phyloP scores from a whole-genome alignment of 2,329 filamentous ascomycete species.

The Fusarium transvaalense region DNA sequence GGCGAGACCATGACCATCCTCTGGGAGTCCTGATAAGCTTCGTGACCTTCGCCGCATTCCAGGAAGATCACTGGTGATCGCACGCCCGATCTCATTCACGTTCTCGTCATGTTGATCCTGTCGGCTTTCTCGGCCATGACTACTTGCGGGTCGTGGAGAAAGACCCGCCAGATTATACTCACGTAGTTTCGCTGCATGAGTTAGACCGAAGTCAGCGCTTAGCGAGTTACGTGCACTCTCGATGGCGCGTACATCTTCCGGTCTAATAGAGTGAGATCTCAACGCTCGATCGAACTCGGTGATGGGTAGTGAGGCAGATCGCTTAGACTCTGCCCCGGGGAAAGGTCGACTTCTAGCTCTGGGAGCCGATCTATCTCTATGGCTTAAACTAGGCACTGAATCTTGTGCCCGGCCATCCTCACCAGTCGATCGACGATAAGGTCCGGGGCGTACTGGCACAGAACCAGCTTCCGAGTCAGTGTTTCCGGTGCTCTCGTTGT shows the following conservation, averaged over 20 bases:
- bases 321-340: constrained; percentile 59
- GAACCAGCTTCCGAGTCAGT: constrained; percentile 42
- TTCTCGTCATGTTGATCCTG: constrained; percentile 57
- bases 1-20: constrained; percentile 50
- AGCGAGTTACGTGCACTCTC: constrained; percentile 67
- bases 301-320: constrained; percentile 70
- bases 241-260: constrained; percentile 66
- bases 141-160: constrained; percentile 72
- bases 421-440: constrained; percentile 37
- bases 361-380: constrained; percentile 42
- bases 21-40: constrained; percentile 68
- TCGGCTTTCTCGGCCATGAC: constrained; percentile 64
- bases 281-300: constrained; percentile 71
- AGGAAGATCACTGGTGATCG: constrained; percentile 68
- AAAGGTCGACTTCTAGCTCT: constrained; percentile 57
- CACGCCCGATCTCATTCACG: constrained; percentile 70
- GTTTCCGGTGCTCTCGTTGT: constrained; percentile 39
- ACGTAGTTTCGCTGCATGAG: constrained; percentile 50
- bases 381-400: constrained; percentile 27
- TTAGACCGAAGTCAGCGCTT: constrained; percentile 58
- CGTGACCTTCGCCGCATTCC: constrained; percentile 67
- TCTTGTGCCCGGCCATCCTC: constrained; percentile 34
- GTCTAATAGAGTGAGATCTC: constrained; percentile 71
- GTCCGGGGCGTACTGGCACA: constrained; percentile 46
- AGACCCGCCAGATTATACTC: constrained; percentile 65